A percentile compares a stretch with the other conserved stretches of the same genome.
phyloP scores from a whole-genome alignment of 352 stramenopile genomes.

The Albugo laibachii region DNA sequence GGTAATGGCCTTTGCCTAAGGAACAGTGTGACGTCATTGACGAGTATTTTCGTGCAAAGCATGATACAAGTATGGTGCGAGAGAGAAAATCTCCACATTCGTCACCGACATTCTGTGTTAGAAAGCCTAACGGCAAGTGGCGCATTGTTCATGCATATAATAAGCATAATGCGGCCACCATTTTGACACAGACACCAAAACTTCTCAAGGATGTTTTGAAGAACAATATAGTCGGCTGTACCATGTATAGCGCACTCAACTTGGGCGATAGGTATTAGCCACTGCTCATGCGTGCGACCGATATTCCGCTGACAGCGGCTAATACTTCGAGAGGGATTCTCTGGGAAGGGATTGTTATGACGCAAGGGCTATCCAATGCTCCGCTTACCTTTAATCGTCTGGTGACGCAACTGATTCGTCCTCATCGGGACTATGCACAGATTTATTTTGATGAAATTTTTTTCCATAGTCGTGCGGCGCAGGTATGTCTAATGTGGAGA shows the following conservation, averaged over 20 bases:
- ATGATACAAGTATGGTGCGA: background rate
- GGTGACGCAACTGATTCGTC: conserved; percentile 9
- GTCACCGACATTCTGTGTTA: conserved; percentile 1
- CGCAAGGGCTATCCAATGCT: conserved; percentile 10
- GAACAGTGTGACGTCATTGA: conserved; percentile 3
- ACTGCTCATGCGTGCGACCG: background rate
- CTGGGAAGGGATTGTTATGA: background rate
- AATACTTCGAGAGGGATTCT: background rate
- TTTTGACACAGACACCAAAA: background rate
- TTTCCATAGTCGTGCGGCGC: conserved; percentile 7
- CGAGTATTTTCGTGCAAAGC: background rate
- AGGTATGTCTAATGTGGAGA: conserved; percentile 2
- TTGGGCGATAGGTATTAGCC: background rate
- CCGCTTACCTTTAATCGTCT: conserved; percentile 17
- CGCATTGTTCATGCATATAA: conserved; percentile 3
- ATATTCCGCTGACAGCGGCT: background rate
- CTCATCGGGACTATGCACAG: conserved; percentile 4
- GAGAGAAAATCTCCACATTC: conserved; percentile 3
- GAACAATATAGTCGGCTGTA: background rate
- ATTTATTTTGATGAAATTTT: conserved; percentile 17
- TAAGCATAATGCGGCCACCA: conserved; percentile 2
- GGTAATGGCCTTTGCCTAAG: conserved; percentile 1
- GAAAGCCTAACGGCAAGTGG: conserved; percentile 1
- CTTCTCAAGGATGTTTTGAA: background rate
- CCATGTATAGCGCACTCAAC: background rate